These are phyloP conservation scores for Dovyalis caffra DNA, from an alignment of 345 rosid species.

Conservation along the genomic window DNA sequence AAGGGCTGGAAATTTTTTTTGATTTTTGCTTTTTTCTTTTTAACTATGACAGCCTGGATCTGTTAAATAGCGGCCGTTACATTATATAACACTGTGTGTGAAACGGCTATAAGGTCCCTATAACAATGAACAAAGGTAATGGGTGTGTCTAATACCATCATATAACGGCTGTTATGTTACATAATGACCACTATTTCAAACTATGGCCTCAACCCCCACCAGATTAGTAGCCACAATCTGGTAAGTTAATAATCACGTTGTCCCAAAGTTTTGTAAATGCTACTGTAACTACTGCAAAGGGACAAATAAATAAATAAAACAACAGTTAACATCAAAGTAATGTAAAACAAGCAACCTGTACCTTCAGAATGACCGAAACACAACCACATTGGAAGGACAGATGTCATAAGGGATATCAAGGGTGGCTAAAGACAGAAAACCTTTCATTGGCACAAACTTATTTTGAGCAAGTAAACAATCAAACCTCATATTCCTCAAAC, in stretches of 20 bases:
- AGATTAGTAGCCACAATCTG: neutral
- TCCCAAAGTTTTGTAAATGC: neutral
- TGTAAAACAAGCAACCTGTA: constrained; percentile 1
- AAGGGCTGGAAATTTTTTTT: too few relatives aligned
- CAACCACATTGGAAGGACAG: neutral
- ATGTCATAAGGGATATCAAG: constrained; percentile 3
- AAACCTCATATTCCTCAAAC: constrained; percentile 94
- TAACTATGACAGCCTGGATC: too few relatives aligned
- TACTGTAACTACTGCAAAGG: neutral
- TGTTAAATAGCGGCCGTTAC: too few relatives aligned
- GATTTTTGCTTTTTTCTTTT: too few relatives aligned
- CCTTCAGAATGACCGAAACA: neutral
- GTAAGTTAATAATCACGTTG: neutral
- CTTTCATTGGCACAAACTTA: neutral
- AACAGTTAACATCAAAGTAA: neutral
- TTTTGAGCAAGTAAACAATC: constrained; percentile 10
- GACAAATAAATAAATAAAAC: neutral
- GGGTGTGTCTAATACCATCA: too few relatives aligned
- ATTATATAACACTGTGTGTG: too few relatives aligned
- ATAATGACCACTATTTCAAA: too few relatives aligned
- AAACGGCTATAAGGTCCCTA: too few relatives aligned
- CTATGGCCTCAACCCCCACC: neutral
- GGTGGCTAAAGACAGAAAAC: neutral
- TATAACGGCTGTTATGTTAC: too few relatives aligned
- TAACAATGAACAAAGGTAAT: too few relatives aligned